Evolutionary conservation across 805 yeast genomes (phyloP), one percentile per base, ranked within the genome.

Genomic region (Lachancea cidri): DNA sequence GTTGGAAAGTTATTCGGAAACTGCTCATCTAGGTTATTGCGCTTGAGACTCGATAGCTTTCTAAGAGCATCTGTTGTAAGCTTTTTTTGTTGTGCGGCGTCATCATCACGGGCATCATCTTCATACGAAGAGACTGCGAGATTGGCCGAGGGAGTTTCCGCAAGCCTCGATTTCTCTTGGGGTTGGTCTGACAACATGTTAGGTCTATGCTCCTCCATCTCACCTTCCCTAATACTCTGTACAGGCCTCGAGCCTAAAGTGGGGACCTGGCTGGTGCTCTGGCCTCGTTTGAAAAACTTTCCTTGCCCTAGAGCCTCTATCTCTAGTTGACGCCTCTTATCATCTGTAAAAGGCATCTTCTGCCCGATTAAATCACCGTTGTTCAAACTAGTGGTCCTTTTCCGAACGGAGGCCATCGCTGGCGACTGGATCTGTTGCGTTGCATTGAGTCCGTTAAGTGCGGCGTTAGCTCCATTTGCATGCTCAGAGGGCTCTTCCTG

Each of bases 401-500:
- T 35, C 30, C 36, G 39, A n/a, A 41, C 43, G 29, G 66, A 63
- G 15, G 65, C 60, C 42, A 63, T 61, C 2, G 71, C 70, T 1
- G 70, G 71, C 3, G 71, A 67, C 43, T 67, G 72, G 4, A 67
- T 66, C 39, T 66, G 70, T 16, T 66, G 61, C 29, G 59, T 57
- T 2, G 63, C 54, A 25, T 33, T 15, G 35, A 18, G 9, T 43
- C 37, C 22, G 34, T 41, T 16, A 40, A 30, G 42, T 33, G 11
- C 45, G 38, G 33, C 40, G 33, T 22, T 39, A 40, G 25, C 41
- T 41, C 22, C 39, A 34, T 16, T 32, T 37, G 35, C 33, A 35
- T 41, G 29, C 15, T 36, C 36, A 17, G 60, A 65, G 71, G 24
- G 71, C 82, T 42, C 83, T 80, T 46, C 82, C 74, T 43, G 76